Percentiles rank a stretch among this genome's conserved stretches.
Evolutionary conservation across 2,329 filamentous ascomycete species (phyloP).

Genomic region (Sarocladium oryzae): DNA sequence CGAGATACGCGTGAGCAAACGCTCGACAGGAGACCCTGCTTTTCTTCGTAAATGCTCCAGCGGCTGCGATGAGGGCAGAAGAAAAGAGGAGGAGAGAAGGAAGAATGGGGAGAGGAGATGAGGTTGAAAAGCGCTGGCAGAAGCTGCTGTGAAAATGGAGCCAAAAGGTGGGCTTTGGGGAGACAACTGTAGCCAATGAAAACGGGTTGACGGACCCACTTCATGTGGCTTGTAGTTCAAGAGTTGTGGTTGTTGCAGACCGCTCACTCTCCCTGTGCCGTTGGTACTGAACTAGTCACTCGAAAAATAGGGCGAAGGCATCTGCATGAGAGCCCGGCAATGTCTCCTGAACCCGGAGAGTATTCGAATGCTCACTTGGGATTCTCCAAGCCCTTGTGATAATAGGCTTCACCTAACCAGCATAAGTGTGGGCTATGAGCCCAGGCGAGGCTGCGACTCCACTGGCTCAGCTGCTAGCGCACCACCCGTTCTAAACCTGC

Average conservation of each 20-base stretch:
- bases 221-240: background rate
- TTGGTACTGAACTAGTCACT: background rate
- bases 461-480: background rate
- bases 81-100: background rate
- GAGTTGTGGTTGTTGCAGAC: background rate
- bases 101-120: conserved; percentile 1
- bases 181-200: conserved; percentile 1
- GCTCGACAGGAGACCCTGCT: background rate
- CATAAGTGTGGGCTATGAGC: no score
- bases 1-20: conserved; percentile 1
- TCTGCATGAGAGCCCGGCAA: background rate
- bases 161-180: conserved; percentile 10
- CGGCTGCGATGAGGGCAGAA: background rate
- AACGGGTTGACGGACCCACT: background rate
- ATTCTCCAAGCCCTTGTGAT: no score
- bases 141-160: conserved; percentile 7
- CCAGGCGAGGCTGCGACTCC: background rate
- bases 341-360: no score
- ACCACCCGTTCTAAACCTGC: background rate
- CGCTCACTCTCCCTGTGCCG: background rate
- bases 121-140: conserved; percentile 8
- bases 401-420: no score
- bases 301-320: background rate
- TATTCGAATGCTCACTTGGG: no score
- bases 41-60: background rate